These are phyloP conservation scores for Irpex sp. DNA, from an alignment of 1,284 basidiomycete genomes.

Conservation along the genomic window DNA sequence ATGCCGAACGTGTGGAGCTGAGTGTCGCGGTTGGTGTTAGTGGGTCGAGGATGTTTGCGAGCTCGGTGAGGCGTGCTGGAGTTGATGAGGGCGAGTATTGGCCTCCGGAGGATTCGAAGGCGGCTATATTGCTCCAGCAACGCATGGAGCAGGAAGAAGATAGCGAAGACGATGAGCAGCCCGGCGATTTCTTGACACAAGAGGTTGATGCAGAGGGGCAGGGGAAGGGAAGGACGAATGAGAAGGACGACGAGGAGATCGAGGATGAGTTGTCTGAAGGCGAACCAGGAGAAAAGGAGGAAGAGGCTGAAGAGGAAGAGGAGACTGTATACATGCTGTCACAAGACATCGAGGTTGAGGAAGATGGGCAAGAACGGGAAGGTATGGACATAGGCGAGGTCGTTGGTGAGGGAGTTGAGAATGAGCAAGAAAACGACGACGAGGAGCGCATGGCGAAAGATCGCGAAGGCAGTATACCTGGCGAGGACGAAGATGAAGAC, in stretches of 20 bases:
- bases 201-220: background rate
- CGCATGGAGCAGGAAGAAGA: background rate
- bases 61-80: too few species aligned
- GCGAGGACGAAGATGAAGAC: too few species aligned
- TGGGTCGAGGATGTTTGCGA: background rate
- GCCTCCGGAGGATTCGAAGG: conserved; percentile 3
- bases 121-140: background rate
- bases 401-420: background rate
- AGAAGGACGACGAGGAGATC: background rate
- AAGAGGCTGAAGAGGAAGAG: background rate
- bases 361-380: background rate
- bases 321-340: background rate
- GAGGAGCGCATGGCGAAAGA: background rate
- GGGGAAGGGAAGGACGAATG: background rate
- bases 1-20: background rate
- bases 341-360: background rate
- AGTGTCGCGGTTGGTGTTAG: background rate
- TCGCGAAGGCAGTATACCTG: too few species aligned
- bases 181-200: background rate
- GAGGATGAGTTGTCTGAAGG: background rate
- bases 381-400: background rate
- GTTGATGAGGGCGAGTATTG: background rate
- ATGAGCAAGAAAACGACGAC: background rate
- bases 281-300: background rate
- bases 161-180: background rate